Evolutionary conservation across 2,329 filamentous ascomycete species (phyloP), one percentile per base, ranked within the genome.

Genomic region (Mycosphaerella sp.): DNA sequence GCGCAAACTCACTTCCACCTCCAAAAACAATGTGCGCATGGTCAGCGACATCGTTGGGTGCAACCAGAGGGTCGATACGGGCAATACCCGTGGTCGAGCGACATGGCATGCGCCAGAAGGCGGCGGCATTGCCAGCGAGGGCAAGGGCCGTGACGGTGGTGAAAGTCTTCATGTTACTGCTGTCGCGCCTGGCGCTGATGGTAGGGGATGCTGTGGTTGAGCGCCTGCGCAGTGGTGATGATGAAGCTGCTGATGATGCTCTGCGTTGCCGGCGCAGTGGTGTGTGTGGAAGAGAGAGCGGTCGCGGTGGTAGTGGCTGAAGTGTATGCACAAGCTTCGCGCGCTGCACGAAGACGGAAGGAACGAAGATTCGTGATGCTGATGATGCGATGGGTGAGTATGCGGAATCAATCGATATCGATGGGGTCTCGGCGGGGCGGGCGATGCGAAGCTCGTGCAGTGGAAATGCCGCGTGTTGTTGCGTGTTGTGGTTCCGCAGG

Each of bases 51-150:
- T 66, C 63, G 47, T 82, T 84, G 2, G 79, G 79, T 55, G 81
- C 78, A 53, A 93, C 77, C 53, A 95, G 76, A 14, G 89, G 89
- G 67, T 95, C 89, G 40, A 95, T 76, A 54, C 88, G 81, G 47
- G 82, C 86, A 54, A 88, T 69, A 58, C 83, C 87, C 60, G 83
- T 76, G 45, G 80, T 79, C 53, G 83, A 84, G 62, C 81, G 85
- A 72, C 89, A 95, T 64, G 89, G 86, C 80, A 95, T 87, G 68
- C 90, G 88, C 88, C 88, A 95, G 72, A 95, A 95, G 56, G 86
- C 90, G 62, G 65, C 59, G 34, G 57, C 67, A 57, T 57, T 59
- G 59, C 64, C 59, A 17, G 63, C 64, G 39, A 66, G 62, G 39
- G 65, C 56, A 46, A 69, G 60, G 41, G 62, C 61, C 45, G 62